Conservation (phyloP, 2,329 filamentous ascomycete species). For the Xylariales sp. region DNA sequence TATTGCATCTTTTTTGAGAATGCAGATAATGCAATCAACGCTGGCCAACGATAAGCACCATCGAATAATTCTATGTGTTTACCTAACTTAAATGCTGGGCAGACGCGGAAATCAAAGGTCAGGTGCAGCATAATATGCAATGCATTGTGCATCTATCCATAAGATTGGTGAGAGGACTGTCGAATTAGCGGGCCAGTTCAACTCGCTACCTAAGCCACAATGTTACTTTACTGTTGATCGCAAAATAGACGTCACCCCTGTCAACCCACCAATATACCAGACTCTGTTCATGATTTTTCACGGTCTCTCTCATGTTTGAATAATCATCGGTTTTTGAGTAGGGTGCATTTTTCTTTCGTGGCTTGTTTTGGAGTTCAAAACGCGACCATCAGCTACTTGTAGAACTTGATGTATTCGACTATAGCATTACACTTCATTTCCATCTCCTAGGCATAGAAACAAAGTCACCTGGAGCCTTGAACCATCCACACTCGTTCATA, state of each 20-base stretch:
- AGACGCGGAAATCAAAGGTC: background rate
- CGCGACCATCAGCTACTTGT: background rate
- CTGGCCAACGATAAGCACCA: background rate
- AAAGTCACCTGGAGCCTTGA: background rate
- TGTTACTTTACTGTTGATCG: too few relatives aligned
- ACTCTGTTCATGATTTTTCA: too few relatives aligned
- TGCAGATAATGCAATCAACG: background rate
- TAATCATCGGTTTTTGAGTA: background rate
- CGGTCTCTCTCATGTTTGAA: too few relatives aligned
- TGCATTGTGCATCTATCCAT: background rate
- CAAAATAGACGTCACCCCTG: background rate
- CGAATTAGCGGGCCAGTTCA: background rate
- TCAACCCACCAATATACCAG: too few relatives aligned
- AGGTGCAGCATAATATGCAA: constrained; percentile 1
- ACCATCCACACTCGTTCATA: background rate
- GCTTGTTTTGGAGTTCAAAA: background rate
- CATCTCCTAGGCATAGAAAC: background rate
- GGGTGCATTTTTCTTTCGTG: background rate
- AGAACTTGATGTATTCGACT: constrained; percentile 5
- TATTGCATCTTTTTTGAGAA: background rate
- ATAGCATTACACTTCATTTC: background rate
- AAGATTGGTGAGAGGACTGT: background rate
- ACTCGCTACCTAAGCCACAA: constrained; percentile 8
- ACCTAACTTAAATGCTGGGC: background rate
- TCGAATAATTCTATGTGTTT: too few relatives aligned